A percentile compares a stretch with the other conserved stretches of the same genome.
These are phyloP conservation scores for Heritiera fomes DNA, from an alignment of 345 rosid species.

Conservation along the genomic window DNA sequence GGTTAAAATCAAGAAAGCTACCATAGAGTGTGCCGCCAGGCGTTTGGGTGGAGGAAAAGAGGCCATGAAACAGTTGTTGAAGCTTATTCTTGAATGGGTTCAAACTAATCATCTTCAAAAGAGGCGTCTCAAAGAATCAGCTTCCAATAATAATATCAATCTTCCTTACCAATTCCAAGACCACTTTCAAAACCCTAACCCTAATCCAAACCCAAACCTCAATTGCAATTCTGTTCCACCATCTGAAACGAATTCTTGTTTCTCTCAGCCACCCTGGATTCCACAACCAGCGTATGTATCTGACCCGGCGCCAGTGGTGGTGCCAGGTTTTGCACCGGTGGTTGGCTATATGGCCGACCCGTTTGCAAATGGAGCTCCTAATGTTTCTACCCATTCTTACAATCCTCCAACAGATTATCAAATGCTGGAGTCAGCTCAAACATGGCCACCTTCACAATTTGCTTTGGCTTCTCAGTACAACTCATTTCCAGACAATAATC, in stretches of 20 bases:
- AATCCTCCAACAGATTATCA: conserved; percentile 37
- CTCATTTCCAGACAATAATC: conserved; percentile 34
- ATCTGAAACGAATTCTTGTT: conserved; percentile 46
- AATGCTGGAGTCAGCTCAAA: conserved; percentile 45
- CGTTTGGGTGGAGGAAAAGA: conserved; percentile 91
- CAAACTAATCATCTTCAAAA: conserved; percentile 79
- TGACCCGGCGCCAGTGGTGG: conserved; percentile 30
- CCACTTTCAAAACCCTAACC: conserved; percentile 54
- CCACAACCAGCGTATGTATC: conserved; percentile 38
- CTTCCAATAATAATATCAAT: conserved; percentile 13
- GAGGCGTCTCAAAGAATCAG: conserved; percentile 43
- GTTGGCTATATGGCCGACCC: conserved; percentile 47
- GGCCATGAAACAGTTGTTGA: conserved; percentile 89
- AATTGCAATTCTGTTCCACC: conserved; percentile 29
- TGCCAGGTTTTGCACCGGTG: conserved; percentile 37
- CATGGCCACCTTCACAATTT: conserved; percentile 55
- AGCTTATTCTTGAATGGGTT: conserved; percentile 97
- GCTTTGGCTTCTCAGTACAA: conserved; percentile 36
- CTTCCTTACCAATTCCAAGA: conserved; percentile 41
- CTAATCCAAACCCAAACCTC: conserved; percentile 40
- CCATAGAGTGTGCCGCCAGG: conserved; percentile 82
- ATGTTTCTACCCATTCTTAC: conserved; percentile 32
- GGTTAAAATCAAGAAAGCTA: conserved; percentile 90
- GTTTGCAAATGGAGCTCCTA: conserved; percentile 38
- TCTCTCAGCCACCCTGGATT: conserved; percentile 49